Evolutionary conservation across 257 asterid species (phyloP).

Genomic region (Mentha longifolia): DNA sequence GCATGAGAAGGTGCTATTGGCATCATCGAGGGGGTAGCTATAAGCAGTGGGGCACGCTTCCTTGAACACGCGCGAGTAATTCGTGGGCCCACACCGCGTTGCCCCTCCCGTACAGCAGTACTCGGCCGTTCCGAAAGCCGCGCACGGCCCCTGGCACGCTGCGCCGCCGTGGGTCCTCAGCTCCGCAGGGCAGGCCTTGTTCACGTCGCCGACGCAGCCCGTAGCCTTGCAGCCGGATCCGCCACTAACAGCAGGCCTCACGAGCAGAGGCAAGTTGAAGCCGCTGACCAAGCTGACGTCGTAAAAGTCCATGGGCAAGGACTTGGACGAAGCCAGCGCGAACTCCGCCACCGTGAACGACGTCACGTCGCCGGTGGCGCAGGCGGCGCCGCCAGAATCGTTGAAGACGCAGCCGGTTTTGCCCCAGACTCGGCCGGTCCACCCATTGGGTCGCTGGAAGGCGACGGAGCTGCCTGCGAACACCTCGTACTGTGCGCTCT

Average conservation of each 20-base stretch:
- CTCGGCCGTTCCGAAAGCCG: no score
- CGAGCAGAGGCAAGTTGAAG: slow-evolving; percentile 62
- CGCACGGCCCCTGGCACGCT: no score
- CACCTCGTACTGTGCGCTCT: no score
- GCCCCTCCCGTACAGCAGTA: no score
- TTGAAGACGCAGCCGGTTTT: slow-evolving; percentile 64
- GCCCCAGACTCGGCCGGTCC: slow-evolving; percentile 77
- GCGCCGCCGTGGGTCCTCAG: slow-evolving; percentile 48
- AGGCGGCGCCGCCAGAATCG: slow-evolving; percentile 41
- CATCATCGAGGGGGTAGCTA: slow-evolving; percentile 61
- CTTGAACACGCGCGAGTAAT: slow-evolving; percentile 59
- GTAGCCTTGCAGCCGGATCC: no score
- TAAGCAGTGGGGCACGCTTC: slow-evolving; percentile 60
- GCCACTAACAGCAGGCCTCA: no score
- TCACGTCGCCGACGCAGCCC: no score
- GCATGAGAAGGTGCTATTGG: no score
- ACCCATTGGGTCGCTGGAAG: slow-evolving; percentile 40
- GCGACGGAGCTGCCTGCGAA: no score
- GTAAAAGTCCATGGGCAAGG: slow-evolving; percentile 35
- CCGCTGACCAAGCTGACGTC: slow-evolving; percentile 74
- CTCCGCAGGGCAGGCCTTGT: slow-evolving; percentile 57
- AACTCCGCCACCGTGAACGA: not conserved
- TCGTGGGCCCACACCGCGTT: slow-evolving; percentile 49
- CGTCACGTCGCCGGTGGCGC: not conserved
- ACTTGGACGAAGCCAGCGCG: no score